A percentile compares a stretch with the other conserved stretches of the same genome.
These are phyloP conservation scores for Groenewaldozyma auringiensis DNA, from an alignment of 1,139 yeast species.

Conservation along the genomic window DNA sequence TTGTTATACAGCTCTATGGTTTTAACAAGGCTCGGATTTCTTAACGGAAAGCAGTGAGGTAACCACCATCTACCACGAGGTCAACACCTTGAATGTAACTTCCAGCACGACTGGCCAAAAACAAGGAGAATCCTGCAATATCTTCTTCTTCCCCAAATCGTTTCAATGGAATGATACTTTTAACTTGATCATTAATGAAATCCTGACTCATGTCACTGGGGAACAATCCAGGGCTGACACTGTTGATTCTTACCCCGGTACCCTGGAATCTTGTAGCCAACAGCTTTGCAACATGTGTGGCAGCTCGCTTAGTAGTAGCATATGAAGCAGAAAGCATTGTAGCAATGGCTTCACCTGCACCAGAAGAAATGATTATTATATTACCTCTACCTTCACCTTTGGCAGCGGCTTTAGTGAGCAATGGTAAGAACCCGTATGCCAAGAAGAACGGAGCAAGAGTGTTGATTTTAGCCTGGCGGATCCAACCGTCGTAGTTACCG, in stretches of 20 bases:
- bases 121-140: conserved; percentile 9
- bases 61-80: conserved; percentile 10
- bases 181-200: neutral
- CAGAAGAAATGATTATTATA: conserved; percentile 73
- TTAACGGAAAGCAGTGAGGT: too few relatives aligned
- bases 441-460: conserved; percentile 9
- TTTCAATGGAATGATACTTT: neutral
- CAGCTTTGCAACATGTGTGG: conserved; percentile 54
- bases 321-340: conserved; percentile 79
- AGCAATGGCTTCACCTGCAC: conserved; percentile 68
- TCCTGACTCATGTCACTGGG: conserved; percentile 7
- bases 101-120: conserved; percentile 6
- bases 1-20: too few relatives aligned
- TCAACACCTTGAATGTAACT: conserved; percentile 8
- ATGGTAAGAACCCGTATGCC: conserved; percentile 10
- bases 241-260: conserved; percentile 11
- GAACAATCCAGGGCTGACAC: conserved; percentile 11
- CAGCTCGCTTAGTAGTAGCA: conserved; percentile 79
- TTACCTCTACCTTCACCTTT: conserved; percentile 22
- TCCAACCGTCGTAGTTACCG: conserved; percentile 12
- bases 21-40: too few relatives aligned
- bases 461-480: conserved; percentile 6
- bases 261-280: conserved; percentile 39
- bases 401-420: conserved; percentile 10
- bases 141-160: conserved; percentile 1